Conservation (phyloP, 73 alveolate species). For the Paramecium sexaurelia region DNA sequence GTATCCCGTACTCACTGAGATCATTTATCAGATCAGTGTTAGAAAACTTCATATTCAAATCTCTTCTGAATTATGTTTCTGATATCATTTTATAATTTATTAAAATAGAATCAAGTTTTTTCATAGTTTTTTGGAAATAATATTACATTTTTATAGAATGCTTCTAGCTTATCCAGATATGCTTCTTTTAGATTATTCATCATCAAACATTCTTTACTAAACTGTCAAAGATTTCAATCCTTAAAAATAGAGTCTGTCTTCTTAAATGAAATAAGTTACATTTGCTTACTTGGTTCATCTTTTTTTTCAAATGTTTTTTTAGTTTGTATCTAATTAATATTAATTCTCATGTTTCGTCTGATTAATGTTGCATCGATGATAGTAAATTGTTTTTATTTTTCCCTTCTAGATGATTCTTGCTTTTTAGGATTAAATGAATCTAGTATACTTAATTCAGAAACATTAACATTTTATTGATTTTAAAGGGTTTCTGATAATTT, state of each 20-base stretch:
- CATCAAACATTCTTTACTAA: neutral
- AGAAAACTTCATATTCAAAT: neutral
- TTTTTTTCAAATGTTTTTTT: neutral
- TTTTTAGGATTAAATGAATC: neutral
- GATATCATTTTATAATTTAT: conserved; percentile 13
- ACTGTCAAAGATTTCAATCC: neutral
- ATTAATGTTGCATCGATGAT: neutral
- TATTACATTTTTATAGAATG: neutral
- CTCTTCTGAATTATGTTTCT: conserved; percentile 25
- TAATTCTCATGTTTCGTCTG: neutral
- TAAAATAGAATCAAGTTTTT: neutral
- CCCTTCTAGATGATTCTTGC: neutral
- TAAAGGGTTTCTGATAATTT: neutral
- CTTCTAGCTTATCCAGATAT: neutral
- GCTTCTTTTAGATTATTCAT: neutral
- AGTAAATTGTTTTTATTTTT: neutral
- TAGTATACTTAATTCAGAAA: neutral
- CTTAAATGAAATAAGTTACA: neutral
- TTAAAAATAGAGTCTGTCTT: neutral
- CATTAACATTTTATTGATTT: neutral
- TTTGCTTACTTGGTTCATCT: neutral
- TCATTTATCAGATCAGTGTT: neutral
- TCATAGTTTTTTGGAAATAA: neutral
- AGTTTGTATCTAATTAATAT: neutral
- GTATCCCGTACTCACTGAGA: conserved; percentile 38